A percentile compares a stretch with the other conserved stretches of the same genome.
Evolutionary conservation across 2,329 filamentous ascomycete genomes (phyloP).

Genomic region (Pseudogymnoascus sp.): DNA sequence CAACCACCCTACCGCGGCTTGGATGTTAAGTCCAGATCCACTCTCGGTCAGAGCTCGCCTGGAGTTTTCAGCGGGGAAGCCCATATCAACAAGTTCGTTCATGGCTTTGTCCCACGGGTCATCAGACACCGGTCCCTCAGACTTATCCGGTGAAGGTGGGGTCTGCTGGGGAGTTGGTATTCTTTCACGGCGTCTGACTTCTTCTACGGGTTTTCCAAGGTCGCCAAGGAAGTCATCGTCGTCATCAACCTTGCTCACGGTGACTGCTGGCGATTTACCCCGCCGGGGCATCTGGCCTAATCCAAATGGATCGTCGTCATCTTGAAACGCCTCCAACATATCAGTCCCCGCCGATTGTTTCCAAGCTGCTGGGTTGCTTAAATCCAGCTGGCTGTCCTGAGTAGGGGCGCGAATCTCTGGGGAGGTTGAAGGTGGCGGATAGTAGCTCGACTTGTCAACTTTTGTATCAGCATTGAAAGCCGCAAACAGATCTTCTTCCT

Average conservation of each 20-base stretch:
- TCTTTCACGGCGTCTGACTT: slow-evolving; percentile 44
- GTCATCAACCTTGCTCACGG: slow-evolving; percentile 32
- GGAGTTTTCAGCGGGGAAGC: slow-evolving; percentile 81
- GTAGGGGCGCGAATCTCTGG: slow-evolving; percentile 29
- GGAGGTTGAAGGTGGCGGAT: slow-evolving; percentile 44
- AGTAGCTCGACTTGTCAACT: slow-evolving; percentile 59
- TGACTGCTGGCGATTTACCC: slow-evolving; percentile 23
- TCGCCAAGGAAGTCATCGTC: slow-evolving; percentile 61
- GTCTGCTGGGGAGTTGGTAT: slow-evolving; percentile 36
- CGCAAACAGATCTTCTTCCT: slow-evolving; percentile 58
- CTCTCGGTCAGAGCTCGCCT: slow-evolving; percentile 71
- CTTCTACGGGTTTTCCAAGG: slow-evolving; percentile 55
- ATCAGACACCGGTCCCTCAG: slow-evolving; percentile 27
- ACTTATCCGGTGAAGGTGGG: slow-evolving; percentile 17
- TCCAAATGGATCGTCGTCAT: slow-evolving; percentile 83
- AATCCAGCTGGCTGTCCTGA: slow-evolving; percentile 39
- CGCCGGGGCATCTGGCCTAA: slow-evolving; percentile 53
- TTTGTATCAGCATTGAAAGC: slow-evolving; percentile 59
- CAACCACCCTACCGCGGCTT: slow-evolving; percentile 81
- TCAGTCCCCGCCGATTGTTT: slow-evolving; percentile 26
- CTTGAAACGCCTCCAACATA: slow-evolving; percentile 32
- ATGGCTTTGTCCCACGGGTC: slow-evolving; percentile 72
- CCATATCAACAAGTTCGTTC: slow-evolving; percentile 88
- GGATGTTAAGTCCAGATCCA: slow-evolving; percentile 69
- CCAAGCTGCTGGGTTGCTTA: slow-evolving; percentile 50